These are phyloP conservation scores for Diplosphaera chodatii DNA, from an alignment of 139 green algal genomes.

Conservation along the genomic window DNA sequence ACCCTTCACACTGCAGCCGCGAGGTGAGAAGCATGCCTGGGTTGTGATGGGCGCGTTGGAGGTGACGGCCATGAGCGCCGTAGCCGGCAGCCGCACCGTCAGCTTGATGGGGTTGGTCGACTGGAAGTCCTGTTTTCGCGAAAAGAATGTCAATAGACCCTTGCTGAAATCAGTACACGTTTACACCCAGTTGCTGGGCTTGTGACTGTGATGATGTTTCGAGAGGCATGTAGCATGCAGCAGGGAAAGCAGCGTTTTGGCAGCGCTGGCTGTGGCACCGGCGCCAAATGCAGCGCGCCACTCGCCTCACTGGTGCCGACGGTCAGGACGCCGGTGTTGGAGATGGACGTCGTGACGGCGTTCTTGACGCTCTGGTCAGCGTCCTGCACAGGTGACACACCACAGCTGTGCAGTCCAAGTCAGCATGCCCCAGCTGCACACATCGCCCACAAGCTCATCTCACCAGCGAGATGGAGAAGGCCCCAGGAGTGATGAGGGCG, in stretches of 20 bases:
- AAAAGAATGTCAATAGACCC: too few species aligned
- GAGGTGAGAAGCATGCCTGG: not conserved
- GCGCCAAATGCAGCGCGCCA: too few species aligned
- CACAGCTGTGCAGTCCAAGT: not conserved
- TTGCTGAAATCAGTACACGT: too few species aligned
- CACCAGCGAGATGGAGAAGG: not conserved
- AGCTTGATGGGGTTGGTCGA: constrained; percentile 3
- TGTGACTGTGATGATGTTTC: too few species aligned
- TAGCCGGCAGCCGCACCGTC: constrained; percentile 1
- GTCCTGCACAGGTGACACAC: not conserved
- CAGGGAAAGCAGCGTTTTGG: too few species aligned
- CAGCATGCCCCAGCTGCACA: not conserved
- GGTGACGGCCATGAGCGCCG: constrained; percentile 1
- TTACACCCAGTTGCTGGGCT: too few species aligned
- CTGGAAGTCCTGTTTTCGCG: not conserved
- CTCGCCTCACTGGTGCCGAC: not conserved
- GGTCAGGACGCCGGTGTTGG: not conserved
- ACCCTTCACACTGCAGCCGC: not conserved
- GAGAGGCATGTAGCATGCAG: too few species aligned
- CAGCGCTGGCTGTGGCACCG: too few species aligned
- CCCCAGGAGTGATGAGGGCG: not conserved
- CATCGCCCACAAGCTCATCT: too few species aligned
- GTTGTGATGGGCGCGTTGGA: constrained; percentile 1
- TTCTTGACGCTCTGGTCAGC: not conserved
- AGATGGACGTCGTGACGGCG: not conserved